phyloP scores from a whole-genome alignment of 768 basidiomycete species.

The Tephrocybe sp. region DNA sequence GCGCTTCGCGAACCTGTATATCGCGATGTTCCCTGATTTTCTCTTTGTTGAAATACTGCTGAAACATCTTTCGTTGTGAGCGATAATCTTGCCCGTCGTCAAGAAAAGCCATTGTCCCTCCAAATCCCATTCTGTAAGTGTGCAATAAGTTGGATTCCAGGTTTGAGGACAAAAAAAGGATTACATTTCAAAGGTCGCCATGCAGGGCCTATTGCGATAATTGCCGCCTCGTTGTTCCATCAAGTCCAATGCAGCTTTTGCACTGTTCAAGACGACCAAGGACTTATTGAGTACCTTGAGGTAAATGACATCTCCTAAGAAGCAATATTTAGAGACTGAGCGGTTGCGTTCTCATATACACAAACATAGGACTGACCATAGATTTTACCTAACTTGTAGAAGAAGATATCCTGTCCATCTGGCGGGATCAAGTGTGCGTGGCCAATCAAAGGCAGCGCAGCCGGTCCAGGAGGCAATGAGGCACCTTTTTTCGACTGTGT shows the following conservation, averaged over 20 bases:
- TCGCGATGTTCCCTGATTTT: conserved; percentile 20
- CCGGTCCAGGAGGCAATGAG: neutral
- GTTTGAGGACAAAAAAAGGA: neutral
- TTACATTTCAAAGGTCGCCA: conserved; percentile 17
- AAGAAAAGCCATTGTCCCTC: conserved; percentile 14
- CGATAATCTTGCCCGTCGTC: conserved; percentile 20
- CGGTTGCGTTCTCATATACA: no score
- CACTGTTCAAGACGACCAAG: conserved; percentile 21
- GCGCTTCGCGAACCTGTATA: conserved; percentile 3
- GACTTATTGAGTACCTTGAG: conserved; percentile 22
- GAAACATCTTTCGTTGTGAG: conserved; percentile 16
- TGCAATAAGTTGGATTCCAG: neutral
- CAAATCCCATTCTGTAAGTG: conserved; percentile 13
- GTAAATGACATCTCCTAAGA: conserved; percentile 21
- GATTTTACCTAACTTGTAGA: neutral
- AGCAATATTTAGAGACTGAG: neutral
- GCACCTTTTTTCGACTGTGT: no score
- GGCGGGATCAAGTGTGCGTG: neutral
- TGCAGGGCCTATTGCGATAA: conserved; percentile 23
- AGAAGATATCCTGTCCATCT: neutral
- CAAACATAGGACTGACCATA: neutral
- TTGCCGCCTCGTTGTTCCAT: conserved; percentile 23
- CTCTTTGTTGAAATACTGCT: conserved; percentile 17
- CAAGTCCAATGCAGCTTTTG: conserved; percentile 23
- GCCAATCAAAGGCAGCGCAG: neutral